Base-by-base conservation (phyloP, 805 yeast species). In the Starmera pachycereana region DNA sequence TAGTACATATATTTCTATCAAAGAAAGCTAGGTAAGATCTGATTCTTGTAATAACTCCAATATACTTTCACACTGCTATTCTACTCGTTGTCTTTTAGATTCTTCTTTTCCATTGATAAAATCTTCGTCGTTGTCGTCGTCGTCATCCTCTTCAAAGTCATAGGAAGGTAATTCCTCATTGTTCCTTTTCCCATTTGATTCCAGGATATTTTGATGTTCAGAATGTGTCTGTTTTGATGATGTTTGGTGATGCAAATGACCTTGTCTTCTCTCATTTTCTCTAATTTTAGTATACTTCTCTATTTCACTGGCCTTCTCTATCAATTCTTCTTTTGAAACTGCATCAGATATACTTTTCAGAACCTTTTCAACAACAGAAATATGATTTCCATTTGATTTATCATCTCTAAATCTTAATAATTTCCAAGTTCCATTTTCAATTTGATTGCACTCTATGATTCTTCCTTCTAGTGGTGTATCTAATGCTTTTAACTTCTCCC, bases 381-480 rank as follows among this genome's bases (percentile, higher is more conserved):
- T 60, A 58, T 87, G 95, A 58, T 92, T 92, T 8, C 95, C 97
- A 54, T 84, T 81, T 13, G 73, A 61, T 56, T 92, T 92, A 60
- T 92, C 99, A 62, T 92, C 96, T 56, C 99, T 72, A 60, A 90
- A 92, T 44, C 99, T 69, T 42, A 90, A 58, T 66, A 85, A 69
- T 44, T 76, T 76, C 98, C 98, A 92, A 36, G 71, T 73, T 16
- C 62, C 62, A 36, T 71, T 69, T 19, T 65, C 63, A 44, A 78
- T 82, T 54, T 78, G 74, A 40, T 82, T 70, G 46, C 92, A 87
- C 60, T 92, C 99, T 2, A 80, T 89, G 28, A 94, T 76, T 45
- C 97, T 69, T 18, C 89, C 95, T 53, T 90, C 86, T 38, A 92
- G 69, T 0, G 97, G 96, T 58, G 90, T 89, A 12, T 74, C 71